These are phyloP conservation scores for Tolypocladium pustulatum DNA, from an alignment of 2,329 filamentous ascomycete genomes.

Conservation along the genomic window DNA sequence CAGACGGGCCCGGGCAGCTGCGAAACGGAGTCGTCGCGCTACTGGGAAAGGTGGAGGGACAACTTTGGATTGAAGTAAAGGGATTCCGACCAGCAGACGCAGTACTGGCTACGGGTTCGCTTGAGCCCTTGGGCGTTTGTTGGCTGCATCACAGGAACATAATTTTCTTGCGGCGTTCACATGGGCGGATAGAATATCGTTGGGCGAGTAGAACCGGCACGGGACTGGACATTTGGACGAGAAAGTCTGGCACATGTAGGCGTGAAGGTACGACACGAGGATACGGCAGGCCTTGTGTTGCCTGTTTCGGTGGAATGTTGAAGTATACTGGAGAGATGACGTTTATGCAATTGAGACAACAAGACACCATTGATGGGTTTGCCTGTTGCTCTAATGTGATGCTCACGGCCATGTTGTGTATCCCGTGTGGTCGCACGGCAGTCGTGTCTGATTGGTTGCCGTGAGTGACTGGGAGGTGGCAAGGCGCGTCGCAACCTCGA, in stretches of 20 bases:
- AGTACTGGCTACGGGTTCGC: not conserved
- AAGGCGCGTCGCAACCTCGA: not conserved
- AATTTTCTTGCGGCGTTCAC: not conserved
- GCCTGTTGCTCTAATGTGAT: not conserved
- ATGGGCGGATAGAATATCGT: not conserved
- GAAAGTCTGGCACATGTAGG: not conserved
- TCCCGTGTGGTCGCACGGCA: not conserved
- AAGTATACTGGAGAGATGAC: not conserved
- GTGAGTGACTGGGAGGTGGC: not conserved
- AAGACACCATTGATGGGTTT: not conserved
- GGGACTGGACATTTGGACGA: not conserved
- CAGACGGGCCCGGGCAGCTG: slow-evolving; percentile 50
- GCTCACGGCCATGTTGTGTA: not conserved
- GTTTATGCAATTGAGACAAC: not conserved
- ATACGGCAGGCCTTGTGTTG: not conserved
- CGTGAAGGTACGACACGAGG: not conserved
- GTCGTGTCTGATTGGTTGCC: not conserved
- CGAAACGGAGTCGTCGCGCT: slow-evolving; percentile 54
- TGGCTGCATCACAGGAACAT: not conserved
- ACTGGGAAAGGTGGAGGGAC: slow-evolving; percentile 34
- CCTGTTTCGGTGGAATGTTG: not conserved
- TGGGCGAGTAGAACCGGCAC: not conserved
- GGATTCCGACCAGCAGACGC: not conserved
- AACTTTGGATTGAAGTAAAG: slow-evolving; percentile 19
- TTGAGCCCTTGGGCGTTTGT: not conserved